Conservation (phyloP, 2,329 filamentous ascomycete genomes). For the Xylaria sp. region DNA sequence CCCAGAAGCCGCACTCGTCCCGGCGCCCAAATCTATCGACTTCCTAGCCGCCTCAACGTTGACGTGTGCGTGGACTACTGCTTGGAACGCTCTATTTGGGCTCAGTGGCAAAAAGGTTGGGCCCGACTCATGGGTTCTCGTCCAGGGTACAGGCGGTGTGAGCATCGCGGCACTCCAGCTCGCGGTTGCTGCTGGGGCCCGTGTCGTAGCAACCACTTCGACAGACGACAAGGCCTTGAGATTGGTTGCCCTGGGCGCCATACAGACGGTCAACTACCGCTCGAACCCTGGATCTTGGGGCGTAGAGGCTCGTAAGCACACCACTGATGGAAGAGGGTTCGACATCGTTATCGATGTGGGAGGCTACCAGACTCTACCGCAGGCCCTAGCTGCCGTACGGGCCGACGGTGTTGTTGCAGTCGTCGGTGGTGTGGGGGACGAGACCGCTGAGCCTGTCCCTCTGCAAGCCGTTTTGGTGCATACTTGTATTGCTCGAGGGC, state of each 20-base stretch:
- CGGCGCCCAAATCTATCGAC: conserved; percentile 53
- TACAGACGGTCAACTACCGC: conserved; percentile 71
- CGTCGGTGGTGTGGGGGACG: conserved; percentile 49
- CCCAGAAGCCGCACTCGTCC: conserved; percentile 56
- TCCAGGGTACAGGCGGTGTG: conserved; percentile 56
- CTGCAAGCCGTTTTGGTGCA: conserved; percentile 44
- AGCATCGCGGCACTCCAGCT: conserved; percentile 54
- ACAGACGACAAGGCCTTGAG: conserved; percentile 63
- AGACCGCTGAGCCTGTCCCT: conserved; percentile 47
- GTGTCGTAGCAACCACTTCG: conserved; percentile 69
- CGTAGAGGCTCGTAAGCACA: conserved; percentile 62
- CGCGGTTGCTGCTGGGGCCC: conserved; percentile 62
- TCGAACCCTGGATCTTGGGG: conserved; percentile 67
- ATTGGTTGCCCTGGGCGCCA: conserved; percentile 67
- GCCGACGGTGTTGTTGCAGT: conserved; percentile 51
- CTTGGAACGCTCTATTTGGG: conserved; percentile 64
- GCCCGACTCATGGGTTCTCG: conserved; percentile 50
- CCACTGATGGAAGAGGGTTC: conserved; percentile 61
- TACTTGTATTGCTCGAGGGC: conserved; percentile 47
- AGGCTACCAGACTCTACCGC: conserved; percentile 67
- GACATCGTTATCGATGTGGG: conserved; percentile 74
- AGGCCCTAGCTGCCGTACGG: conserved; percentile 63
- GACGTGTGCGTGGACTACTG: conserved; percentile 62
- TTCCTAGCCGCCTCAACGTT: conserved; percentile 55
- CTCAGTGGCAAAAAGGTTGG: conserved; percentile 56